Base-by-base conservation (phyloP, 768 basidiomycete species). In the Mycena galopus region DNA sequence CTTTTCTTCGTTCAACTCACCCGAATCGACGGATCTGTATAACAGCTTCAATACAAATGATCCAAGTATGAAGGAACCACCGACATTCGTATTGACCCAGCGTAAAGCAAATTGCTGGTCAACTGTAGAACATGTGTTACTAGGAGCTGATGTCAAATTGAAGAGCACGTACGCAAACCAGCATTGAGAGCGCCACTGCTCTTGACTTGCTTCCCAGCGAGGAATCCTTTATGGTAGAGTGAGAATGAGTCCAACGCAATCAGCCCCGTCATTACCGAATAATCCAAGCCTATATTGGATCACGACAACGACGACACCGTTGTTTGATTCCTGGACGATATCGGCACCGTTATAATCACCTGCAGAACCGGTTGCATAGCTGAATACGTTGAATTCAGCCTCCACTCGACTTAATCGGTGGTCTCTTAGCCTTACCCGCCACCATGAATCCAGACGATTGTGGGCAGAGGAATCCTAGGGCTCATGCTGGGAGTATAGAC, bases 401-500 rank as follows among this genome's bases (percentile, higher is more conserved):
- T 8, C 33, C 35, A 50, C 33, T 29, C 5, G 29, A 3, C 5
- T 25, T n/a, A 35, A 8, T 10, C 4, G 19, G 16, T 3, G 25
- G 29, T 1, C 21, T 37, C 35, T 14, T 37, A 4, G 25, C 14
- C 42, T 32, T 63, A 70, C 72, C 74, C 75, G 51, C 76, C 76
- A 14, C 76, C 76, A 33, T 77, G 75, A 32, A 77, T 77, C 75
- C 75, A 77, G 7, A 77, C 74, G 8, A 77, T 60, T 2, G 67
- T 70, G 9, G 74, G 74, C 35, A 75, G 58, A 23, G 47, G 33
- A 25, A 16, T 42, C 2, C 47, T 44, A 16, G 70, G 25, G 14
- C 63, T 65, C 16, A 61, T 29, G 16, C 44, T 55, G 14, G 70
- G 72, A 11, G 67, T 56, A 68, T 69, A 56, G 9, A 74, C 76